Conservation (phyloP, 2,329 filamentous ascomycete species). For the Epicoccum nigrum region DNA sequence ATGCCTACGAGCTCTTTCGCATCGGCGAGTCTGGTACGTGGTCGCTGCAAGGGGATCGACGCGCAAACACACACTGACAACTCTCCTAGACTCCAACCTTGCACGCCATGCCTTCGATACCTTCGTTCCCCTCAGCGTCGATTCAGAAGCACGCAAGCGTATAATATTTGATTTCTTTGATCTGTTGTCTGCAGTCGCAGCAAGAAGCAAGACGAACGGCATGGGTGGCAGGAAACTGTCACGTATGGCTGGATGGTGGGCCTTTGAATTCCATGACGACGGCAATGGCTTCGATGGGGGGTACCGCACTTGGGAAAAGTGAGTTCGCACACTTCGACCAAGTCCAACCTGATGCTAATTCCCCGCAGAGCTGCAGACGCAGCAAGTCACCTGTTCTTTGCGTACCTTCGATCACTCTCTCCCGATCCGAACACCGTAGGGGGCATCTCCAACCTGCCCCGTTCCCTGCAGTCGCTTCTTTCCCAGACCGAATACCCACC, state of each 20-base stretch:
- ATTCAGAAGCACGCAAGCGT: slow-evolving; percentile 80
- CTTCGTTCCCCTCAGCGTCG: slow-evolving; percentile 92
- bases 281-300: slow-evolving; percentile 93
- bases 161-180: slow-evolving; percentile 99
- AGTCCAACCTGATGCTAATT: slow-evolving; percentile 28
- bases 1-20: slow-evolving; percentile 94
- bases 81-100: slow-evolving; percentile 77
- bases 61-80: slow-evolving; percentile 25
- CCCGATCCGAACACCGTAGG: slow-evolving; percentile 75
- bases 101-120: slow-evolving; percentile 93
- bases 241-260: slow-evolving; percentile 97
- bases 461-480: slow-evolving; percentile 87
- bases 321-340: slow-evolving; percentile 40
- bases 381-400: slow-evolving; percentile 96
- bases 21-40: slow-evolving; percentile 84
- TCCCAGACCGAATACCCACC: slow-evolving; percentile 95
- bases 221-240: slow-evolving; percentile 93
- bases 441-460: slow-evolving; percentile 84
- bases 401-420: slow-evolving; percentile 87
- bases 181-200: slow-evolving; percentile 85
- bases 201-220: slow-evolving; percentile 91
- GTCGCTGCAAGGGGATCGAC: background rate
- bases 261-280: slow-evolving; percentile 87
- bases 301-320: slow-evolving; percentile 87
- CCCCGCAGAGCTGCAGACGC: slow-evolving; percentile 81